Evolutionary conservation across 176 grass and related monocot species (phyloP).

Genomic region (Zea mays): Zm-B73-REFERENCE-NAM-5.0 NC_050103.1:79693501-79694000

Average conservation of each 20-base stretch:
- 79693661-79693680: slow-evolving; percentile 37
- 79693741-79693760: slow-evolving; percentile 71
- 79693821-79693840: background rate
- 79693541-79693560: slow-evolving; percentile 42
- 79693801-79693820: slow-evolving; percentile 72
- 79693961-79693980: slow-evolving; percentile 96
- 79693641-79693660: slow-evolving; percentile 32
- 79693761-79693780: slow-evolving; percentile 53
- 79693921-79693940: slow-evolving; percentile 71
- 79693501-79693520: slow-evolving; percentile 20
- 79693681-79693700: slow-evolving; percentile 11
- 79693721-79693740: slow-evolving; percentile 50
- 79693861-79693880: slow-evolving; percentile 21
- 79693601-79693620: slow-evolving; percentile 66
- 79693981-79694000: slow-evolving; percentile 96
- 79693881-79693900: slow-evolving; percentile 47
- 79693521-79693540: slow-evolving; percentile 29
- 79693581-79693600: slow-evolving; percentile 62
- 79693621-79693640: slow-evolving; percentile 54
- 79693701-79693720: background rate
- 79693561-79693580: slow-evolving; percentile 76
- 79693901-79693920: slow-evolving; percentile 44
- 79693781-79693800: slow-evolving; percentile 77
- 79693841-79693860: background rate
- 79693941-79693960: slow-evolving; percentile 67